Percentiles rank a stretch among this genome's conserved stretches.
These are phyloP conservation scores for Imleria badia DNA, from an alignment of 768 basidiomycete species.

Conservation along the genomic window DNA sequence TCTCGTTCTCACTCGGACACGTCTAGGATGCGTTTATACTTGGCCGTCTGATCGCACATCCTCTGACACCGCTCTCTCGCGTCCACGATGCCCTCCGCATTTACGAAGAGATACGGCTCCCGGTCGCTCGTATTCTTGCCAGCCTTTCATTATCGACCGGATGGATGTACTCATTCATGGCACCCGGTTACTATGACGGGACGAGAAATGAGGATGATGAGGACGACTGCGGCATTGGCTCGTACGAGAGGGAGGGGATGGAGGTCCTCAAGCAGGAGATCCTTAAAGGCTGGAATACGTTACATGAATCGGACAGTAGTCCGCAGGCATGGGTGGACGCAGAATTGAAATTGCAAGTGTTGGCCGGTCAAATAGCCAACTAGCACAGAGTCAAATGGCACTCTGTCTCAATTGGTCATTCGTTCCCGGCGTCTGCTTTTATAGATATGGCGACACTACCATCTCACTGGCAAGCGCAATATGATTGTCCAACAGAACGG, in stretches of 20 bases:
- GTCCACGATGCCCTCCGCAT: constrained; percentile 4
- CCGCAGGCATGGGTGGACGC: constrained; percentile 21
- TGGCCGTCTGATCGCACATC: no score
- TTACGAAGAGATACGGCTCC: constrained; percentile 15
- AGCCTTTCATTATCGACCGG: constrained; percentile 16
- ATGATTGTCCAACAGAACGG: no score
- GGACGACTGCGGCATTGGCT: constrained; percentile 8
- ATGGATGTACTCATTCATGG: constrained; percentile 19
- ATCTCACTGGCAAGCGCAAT: no score
- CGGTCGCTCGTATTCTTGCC: constrained; percentile 15
- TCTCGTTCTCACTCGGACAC: background rate
- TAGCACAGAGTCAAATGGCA: background rate
- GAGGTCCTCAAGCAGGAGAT: constrained; percentile 14
- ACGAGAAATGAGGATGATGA: constrained; percentile 1
- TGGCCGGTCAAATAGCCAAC: background rate
- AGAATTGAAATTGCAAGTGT: constrained; percentile 6
- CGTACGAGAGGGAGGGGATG: constrained; percentile 19
- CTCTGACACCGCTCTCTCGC: no score
- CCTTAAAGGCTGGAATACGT: constrained; percentile 12
- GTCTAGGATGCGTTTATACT: no score
- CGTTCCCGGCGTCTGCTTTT: no score
- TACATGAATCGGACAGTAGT: constrained; percentile 5
- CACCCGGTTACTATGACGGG: constrained; percentile 23
- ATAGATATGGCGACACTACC: no score
- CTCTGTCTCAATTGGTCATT: no score